phyloP scores from a whole-genome alignment of 768 basidiomycete genomes.

The Pholiota molesta region DNA sequence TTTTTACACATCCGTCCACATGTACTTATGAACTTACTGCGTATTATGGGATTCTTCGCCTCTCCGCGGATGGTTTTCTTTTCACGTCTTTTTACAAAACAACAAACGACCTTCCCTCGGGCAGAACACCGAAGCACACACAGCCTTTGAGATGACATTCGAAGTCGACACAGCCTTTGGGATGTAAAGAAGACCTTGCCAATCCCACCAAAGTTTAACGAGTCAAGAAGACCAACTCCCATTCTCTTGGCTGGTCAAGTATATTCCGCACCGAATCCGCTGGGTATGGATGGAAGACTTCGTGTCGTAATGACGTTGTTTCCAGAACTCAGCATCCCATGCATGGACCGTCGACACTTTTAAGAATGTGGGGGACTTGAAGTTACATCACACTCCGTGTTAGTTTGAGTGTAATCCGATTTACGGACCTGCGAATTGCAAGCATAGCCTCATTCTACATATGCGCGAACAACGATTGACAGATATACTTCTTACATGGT shows the following conservation, averaged over 20 bases:
- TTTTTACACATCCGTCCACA: neutral
- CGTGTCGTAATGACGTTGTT: constrained; percentile 11
- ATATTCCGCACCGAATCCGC: constrained; percentile 11
- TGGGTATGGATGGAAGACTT: neutral
- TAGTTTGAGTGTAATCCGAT: neutral
- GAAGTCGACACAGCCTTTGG: constrained; percentile 10
- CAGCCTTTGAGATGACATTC: constrained; percentile 8
- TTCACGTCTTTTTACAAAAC: constrained; percentile 8
- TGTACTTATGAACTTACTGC: neutral
- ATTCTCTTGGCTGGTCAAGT: constrained; percentile 16
- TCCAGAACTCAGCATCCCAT: constrained; percentile 7
- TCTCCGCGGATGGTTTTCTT: neutral
- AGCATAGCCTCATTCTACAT: neutral
- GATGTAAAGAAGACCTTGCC: constrained; percentile 2
- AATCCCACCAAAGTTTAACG: neutral
- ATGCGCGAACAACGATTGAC: neutral
- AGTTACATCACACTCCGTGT: neutral
- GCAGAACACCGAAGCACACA: constrained; percentile 8
- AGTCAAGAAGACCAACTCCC: constrained; percentile 1
- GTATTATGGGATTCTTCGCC: neutral
- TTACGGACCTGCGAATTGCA: neutral
- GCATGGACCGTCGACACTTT: constrained; percentile 12
- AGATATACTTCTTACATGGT: neutral
- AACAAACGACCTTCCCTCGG: neutral
- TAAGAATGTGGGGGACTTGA: neutral